Conservation (phyloP, 2,329 filamentous ascomycete species). For the Calonectria fujianensis region DNA sequence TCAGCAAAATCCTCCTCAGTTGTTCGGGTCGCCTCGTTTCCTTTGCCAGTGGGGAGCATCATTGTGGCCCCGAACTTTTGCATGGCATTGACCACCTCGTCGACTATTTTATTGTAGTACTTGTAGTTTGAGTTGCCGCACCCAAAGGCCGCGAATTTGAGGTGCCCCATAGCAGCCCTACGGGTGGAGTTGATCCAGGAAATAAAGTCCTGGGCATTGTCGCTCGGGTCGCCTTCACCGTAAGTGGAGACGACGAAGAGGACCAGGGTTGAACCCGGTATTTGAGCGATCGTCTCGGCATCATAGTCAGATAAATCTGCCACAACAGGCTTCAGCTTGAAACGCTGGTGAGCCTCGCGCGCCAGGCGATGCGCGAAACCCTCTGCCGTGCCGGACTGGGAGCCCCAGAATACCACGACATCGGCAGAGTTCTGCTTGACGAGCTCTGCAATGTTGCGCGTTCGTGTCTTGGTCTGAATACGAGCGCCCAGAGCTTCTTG, state of each 20-base stretch:
- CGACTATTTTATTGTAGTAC: conserved; percentile 36
- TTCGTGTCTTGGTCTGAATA: neutral
- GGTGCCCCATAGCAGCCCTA: conserved; percentile 14
- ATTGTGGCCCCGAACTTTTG: conserved; percentile 27
- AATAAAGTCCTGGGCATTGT: conserved; percentile 38
- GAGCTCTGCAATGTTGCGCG: conserved; percentile 31
- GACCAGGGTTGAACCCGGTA: conserved; percentile 13
- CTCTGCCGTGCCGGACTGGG: conserved; percentile 37
- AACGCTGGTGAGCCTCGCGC: conserved; percentile 33
- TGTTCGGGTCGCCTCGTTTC: conserved; percentile 37
- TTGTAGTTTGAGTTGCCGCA: conserved; percentile 39
- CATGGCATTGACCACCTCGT: conserved; percentile 11
- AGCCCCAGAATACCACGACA: conserved; percentile 38
- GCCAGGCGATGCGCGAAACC: conserved; percentile 34
- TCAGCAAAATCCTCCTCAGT: conserved; percentile 39
- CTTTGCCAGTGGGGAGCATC: conserved; percentile 25
- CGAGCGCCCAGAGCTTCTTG: neutral
- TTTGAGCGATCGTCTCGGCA: conserved; percentile 1
- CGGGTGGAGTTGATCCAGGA: conserved; percentile 13
- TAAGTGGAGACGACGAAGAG: conserved; percentile 38
- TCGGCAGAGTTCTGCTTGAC: conserved; percentile 25
- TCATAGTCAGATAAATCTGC: conserved; percentile 38
- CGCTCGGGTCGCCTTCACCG: conserved; percentile 38
- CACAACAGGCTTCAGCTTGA: conserved; percentile 30
- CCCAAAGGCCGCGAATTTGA: conserved; percentile 35